These are phyloP conservation scores for Chlamydomonas asymmetrica DNA, from an alignment of 139 green algal species.

Conservation along the genomic window DNA sequence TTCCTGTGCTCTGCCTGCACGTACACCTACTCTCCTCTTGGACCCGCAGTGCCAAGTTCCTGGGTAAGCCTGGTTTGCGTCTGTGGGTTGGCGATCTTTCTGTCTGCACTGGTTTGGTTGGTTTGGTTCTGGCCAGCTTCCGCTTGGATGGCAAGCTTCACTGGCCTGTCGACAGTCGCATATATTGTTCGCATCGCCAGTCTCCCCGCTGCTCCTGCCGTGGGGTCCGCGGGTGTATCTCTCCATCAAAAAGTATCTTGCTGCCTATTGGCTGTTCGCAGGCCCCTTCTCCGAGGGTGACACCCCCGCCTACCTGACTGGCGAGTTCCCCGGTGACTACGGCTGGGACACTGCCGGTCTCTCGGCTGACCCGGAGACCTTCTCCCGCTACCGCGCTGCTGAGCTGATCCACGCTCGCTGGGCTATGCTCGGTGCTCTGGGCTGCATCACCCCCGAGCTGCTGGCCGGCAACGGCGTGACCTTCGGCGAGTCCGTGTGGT, in stretches of 20 bases:
- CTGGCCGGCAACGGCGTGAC: conserved; percentile 51
- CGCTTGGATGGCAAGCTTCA: no score
- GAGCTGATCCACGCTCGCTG: conserved; percentile 85
- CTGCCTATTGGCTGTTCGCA: no score
- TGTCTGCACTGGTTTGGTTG: no score
- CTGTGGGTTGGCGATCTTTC: no score
- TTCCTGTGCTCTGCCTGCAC: no score
- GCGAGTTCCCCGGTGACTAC: conserved; percentile 84
- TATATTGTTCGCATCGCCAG: background rate
- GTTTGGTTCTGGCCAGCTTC: no score
- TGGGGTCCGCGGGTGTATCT: background rate
- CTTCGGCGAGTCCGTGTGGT: conserved; percentile 85
- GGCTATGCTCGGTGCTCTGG: conserved; percentile 85
- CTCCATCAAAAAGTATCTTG: background rate
- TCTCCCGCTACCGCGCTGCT: conserved; percentile 71
- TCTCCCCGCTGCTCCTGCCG: no score
- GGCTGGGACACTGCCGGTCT: conserved; percentile 93
- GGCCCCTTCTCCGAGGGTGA: conserved; percentile 77
- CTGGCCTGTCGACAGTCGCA: background rate
- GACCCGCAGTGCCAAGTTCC: conserved; percentile 60
- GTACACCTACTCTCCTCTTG: no score
- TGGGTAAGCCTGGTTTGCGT: no score
- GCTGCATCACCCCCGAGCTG: conserved; percentile 76
- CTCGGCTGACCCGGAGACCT: conserved; percentile 87
- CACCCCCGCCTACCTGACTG: conserved; percentile 82